Evolutionary conservation across 1,284 basidiomycete species (phyloP).

Genomic region (Heterobasidion parviporum): DNA sequence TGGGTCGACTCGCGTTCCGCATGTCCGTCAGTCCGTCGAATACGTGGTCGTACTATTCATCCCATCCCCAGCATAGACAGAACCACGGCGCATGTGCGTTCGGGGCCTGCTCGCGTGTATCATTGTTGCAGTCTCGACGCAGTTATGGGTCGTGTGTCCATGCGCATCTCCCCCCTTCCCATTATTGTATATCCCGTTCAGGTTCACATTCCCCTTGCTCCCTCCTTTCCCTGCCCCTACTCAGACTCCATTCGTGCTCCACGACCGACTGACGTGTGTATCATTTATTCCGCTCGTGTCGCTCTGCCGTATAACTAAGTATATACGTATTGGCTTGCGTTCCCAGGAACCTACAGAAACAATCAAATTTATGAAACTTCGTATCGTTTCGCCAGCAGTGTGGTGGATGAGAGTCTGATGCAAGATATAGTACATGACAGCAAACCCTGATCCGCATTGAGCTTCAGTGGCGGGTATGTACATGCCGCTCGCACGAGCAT

Average conservation of each 20-base stretch:
- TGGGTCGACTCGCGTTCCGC: no score
- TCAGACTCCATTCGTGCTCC: neutral
- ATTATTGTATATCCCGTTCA: neutral
- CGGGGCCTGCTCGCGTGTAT: neutral
- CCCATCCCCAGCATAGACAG: neutral
- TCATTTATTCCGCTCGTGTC: neutral
- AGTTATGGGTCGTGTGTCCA: neutral
- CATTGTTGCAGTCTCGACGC: neutral
- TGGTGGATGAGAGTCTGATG: neutral
- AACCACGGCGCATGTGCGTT: neutral
- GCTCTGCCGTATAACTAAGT: neutral
- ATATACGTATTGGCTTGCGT: neutral
- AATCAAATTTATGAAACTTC: neutral
- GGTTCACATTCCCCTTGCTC: neutral
- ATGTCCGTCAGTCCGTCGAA: neutral
- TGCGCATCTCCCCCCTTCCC: neutral
- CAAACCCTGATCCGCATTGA: no score
- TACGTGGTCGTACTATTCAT: neutral
- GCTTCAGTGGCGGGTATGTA: neutral
- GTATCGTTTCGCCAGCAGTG: neutral
- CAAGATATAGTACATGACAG: neutral
- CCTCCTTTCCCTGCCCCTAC: neutral
- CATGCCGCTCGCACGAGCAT: neutral
- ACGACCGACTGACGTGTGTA: neutral
- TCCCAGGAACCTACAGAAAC: neutral